Evolutionary conservation across 2,329 filamentous ascomycete genomes (phyloP).

Genomic region (Lachnellula hyalina): DNA sequence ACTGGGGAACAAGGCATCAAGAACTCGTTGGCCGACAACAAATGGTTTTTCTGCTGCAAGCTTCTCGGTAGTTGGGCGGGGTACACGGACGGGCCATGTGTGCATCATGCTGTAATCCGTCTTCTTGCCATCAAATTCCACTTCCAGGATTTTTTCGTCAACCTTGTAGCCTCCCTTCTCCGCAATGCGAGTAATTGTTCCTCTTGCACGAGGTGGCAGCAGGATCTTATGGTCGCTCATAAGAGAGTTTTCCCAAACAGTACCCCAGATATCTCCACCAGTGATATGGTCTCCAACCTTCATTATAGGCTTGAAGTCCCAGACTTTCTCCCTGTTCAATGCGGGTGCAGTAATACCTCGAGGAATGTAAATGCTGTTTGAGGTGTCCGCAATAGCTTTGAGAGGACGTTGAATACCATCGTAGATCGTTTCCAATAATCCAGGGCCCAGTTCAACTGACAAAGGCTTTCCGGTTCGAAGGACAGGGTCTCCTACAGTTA

Average conservation of each 20-base stretch:
- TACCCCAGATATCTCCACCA: constrained; percentile 93
- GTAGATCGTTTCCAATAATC: constrained; percentile 98
- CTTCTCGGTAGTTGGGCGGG: constrained; percentile 88
- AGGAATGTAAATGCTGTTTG: constrained; percentile 94
- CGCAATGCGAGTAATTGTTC: constrained; percentile 87
- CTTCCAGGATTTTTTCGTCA: constrained; percentile 85
- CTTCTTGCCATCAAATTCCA: constrained; percentile 97
- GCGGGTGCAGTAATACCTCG: constrained; percentile 85
- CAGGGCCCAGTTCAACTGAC: constrained; percentile 94
- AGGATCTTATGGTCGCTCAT: constrained; percentile 91
- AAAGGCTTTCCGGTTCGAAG: constrained; percentile 86
- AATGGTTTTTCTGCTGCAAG: constrained; percentile 84
- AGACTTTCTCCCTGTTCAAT: constrained; percentile 86
- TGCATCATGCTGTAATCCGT: constrained; percentile 98
- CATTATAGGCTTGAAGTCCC: constrained; percentile 86
- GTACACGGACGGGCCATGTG: constrained; percentile 94
- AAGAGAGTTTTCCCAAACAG: constrained; percentile 93
- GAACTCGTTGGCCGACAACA: constrained; percentile 91
- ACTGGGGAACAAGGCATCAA: constrained; percentile 92
- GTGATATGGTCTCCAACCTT: constrained; percentile 98
- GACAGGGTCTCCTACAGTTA: constrained; percentile 94
- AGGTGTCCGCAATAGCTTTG: constrained; percentile 69
- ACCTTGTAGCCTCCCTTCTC: constrained; percentile 91
- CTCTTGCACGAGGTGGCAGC: constrained; percentile 80
- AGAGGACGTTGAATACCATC: constrained; percentile 97